Base-by-base conservation (phyloP, 257 asterid genomes). In the Solanum bulbocastanum region DNA sequence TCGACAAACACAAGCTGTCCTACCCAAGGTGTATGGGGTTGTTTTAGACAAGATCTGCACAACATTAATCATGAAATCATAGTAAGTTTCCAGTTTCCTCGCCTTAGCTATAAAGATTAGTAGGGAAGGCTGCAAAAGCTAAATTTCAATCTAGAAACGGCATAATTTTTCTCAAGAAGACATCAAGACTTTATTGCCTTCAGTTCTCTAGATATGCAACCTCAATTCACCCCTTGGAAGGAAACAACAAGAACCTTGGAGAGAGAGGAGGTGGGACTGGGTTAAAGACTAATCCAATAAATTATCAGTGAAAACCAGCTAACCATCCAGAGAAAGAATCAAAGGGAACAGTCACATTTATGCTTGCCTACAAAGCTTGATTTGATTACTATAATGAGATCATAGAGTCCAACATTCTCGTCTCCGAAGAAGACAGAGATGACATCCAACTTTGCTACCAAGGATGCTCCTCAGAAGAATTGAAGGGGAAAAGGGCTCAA, bases 1-100 rank as follows among this genome's bases (percentile, higher is more conserved):
- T 36, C 98, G 95, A 88, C 99, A 97, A 83, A 97, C 99, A 90
- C 99, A 97, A 87, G 97, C 93, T 83, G 98, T 98, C 89, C 93
- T 94, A 85, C 99, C 99, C 84, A 97, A 88, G 84, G 93, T 91
- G 90, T 95, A 94, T 10, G 99, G 98, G 87, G 90, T 85, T 98
- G 94, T 90, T 91, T 89, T 95, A 10, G 93, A 90, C 84, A 97
- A 97, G 81, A 97, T 95, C 99, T 97, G 93, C 88, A 79, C 68
- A 39, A 42, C 35, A 91, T 74, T 46, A 88, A 86, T 72, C 23
- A 81, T 56, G 46, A 30, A 75, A 60, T 40, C 14, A 71, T 30
- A 42, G 30, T 30, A 52, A 83, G 37, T 33, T 58, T 8, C 18
- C 25, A 18, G 58, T 30, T 78, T 33, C 85, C 68, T 81, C 69